Evolutionary conservation across 805 yeast genomes (phyloP), one percentile per base, ranked within the genome.

Genomic region (Saturnispora ahearnii): DNA sequence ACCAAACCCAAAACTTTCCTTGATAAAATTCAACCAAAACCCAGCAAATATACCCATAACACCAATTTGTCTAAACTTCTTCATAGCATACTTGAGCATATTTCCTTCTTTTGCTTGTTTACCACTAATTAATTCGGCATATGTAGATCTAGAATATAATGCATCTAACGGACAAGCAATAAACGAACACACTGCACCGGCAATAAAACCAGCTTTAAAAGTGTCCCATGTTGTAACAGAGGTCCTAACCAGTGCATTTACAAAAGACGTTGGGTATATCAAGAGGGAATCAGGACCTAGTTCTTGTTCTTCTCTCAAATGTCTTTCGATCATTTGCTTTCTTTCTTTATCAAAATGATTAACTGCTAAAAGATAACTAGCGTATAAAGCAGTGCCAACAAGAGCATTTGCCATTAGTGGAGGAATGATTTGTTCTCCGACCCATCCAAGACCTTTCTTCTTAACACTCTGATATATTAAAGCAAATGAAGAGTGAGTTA

Each of bases 101-200:
- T 84, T 84, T 7, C 54, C 55, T 51, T 77, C 77, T 64, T 85
- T 82, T 31, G 74, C 72, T 12, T 48, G 49, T 31, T 50, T 47
- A 6, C 88, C 85, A 47, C 76, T 74, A 13, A 87, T 65, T 48
- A 90, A 67, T 56, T 88, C 96, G 10, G 84, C 77, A 5, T 87
- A 82, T 1, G 81, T 74, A 55, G 90, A 86, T 56, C 97, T 73
- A 1, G 95, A 79, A 60, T 84, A 85, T 3, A 91, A 79, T 7
- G 97, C 96, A 66, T 91, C 97, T 4, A 91, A 73, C 0, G 98
- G 98, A 1, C 96, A 91, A 2, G 96, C 96, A 0, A 87, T 90
- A 15, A 87, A 67, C n/a, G 95, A 84, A 58, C 93, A 96, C 24
- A 81, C 79, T 0, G 83, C 79, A 1, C 97, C 97, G 0, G 96